phyloP scores from a whole-genome alignment of 108 stramenopile genomes.

The Mediolabrus comicus region DNA sequence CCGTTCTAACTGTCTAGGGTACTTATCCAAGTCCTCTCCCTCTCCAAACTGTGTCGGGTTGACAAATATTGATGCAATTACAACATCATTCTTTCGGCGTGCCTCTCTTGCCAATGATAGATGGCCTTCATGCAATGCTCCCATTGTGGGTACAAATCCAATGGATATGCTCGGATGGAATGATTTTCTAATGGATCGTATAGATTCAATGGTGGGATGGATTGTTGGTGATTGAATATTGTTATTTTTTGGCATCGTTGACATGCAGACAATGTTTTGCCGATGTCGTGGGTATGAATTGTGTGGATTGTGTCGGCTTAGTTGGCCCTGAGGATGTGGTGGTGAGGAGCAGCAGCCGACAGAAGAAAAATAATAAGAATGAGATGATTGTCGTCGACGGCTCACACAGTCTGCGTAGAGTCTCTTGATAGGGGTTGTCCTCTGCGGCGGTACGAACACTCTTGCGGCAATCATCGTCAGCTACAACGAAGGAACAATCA shows the following conservation, averaged over 20 bases:
- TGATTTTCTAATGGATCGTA: slow-evolving; percentile 28
- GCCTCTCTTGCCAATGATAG: slow-evolving; percentile 76
- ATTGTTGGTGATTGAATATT: slow-evolving; percentile 2
- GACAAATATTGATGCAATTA: slow-evolving; percentile 94
- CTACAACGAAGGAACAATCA: too few relatives aligned
- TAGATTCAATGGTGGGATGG: slow-evolving; percentile 43
- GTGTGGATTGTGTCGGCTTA: too few relatives aligned
- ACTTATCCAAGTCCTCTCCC: slow-evolving; percentile 93
- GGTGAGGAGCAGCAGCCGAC: too few relatives aligned
- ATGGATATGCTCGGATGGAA: slow-evolving; percentile 44
- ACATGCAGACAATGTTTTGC: too few relatives aligned
- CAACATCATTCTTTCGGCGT: slow-evolving; percentile 77
- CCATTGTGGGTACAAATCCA: slow-evolving; percentile 99
- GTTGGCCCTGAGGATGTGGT: too few relatives aligned
- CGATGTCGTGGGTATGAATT: too few relatives aligned
- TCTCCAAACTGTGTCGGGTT: slow-evolving; percentile 97
- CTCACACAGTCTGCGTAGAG: too few relatives aligned
- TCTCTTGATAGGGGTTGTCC: too few relatives aligned
- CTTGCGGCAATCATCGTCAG: too few relatives aligned
- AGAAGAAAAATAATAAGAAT: too few relatives aligned
- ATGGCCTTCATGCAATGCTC: slow-evolving; percentile 96
- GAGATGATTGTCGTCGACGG: too few relatives aligned
- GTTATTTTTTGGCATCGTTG: slow-evolving; percentile 12
- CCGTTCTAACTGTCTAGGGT: slow-evolving; percentile 89
- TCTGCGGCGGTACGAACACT: too few relatives aligned